These are phyloP conservation scores for Phylloporus arenicola DNA, from an alignment of 768 basidiomycete genomes.

Conservation along the genomic window DNA sequence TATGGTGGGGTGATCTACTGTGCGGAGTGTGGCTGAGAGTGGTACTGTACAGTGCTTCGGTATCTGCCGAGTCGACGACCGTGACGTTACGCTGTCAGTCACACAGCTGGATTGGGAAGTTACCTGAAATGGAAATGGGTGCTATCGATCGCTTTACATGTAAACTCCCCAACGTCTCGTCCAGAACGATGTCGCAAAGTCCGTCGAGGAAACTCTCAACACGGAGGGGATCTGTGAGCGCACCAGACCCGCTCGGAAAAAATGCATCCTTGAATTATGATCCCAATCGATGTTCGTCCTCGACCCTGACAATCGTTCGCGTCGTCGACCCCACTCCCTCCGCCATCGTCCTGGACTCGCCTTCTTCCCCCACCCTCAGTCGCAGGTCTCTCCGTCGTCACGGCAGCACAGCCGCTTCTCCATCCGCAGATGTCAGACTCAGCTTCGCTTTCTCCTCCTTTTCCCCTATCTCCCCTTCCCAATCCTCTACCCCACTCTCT, in stretches of 20 bases:
- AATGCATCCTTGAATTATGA: constrained; percentile 50
- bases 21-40: constrained; percentile 17
- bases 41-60: constrained; percentile 21
- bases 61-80: constrained; percentile 2
- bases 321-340: constrained; percentile 37
- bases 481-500: constrained; percentile 17
- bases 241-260: constrained; percentile 61
- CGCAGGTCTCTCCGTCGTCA: constrained; percentile 31
- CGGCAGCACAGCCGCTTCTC: constrained; percentile 27
- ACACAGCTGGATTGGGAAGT: constrained; percentile 3
- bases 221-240: constrained; percentile 64
- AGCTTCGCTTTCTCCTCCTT: constrained; percentile 70
- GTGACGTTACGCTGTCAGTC: too few relatives aligned
- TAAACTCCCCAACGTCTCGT: neutral
- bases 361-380: constrained; percentile 20
- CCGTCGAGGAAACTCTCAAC: constrained; percentile 36
- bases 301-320: constrained; percentile 71
- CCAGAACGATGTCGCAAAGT: constrained; percentile 12
- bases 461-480: constrained; percentile 25
- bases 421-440: constrained; percentile 34
- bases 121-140: neutral
- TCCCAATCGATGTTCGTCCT: constrained; percentile 51
- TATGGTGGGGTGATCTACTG: neutral
- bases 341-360: constrained; percentile 17
- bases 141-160: constrained; percentile 1